These are phyloP conservation scores for Aureobasidium sp. DNA, from an alignment of 2,329 filamentous ascomycete species.

Conservation along the genomic window DNA sequence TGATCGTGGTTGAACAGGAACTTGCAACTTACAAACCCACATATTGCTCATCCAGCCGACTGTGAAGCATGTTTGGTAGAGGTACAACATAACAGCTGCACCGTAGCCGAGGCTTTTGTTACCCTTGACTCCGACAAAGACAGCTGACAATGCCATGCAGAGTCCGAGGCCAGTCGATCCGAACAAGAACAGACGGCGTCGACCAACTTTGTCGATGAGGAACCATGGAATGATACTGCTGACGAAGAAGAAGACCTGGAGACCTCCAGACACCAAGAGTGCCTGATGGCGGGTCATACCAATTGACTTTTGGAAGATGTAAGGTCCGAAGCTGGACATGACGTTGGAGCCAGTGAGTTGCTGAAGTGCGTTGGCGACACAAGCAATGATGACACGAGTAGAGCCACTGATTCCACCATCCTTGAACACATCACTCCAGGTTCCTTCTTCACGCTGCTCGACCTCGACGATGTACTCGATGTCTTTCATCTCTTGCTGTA, in stretches of 20 bases:
- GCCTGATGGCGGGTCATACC: constrained; percentile 18
- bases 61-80: constrained; percentile 33
- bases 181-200: constrained; percentile 25
- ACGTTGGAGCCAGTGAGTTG: constrained; percentile 26
- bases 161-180: constrained; percentile 23
- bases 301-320: constrained; percentile 21
- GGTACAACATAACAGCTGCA: constrained; percentile 32
- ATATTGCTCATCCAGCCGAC: constrained; percentile 22
- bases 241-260: constrained; percentile 27
- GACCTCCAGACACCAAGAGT: constrained; percentile 22
- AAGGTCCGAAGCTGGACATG: constrained; percentile 22
- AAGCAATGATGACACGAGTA: constrained; percentile 21
- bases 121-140: constrained; percentile 18
- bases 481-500: constrained; percentile 37
- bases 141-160: constrained; percentile 20
- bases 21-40: constrained; percentile 18
- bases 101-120: constrained; percentile 22
- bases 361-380: constrained; percentile 14
- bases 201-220: constrained; percentile 27
- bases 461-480: constrained; percentile 36
- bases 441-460: constrained; percentile 29
- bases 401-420: constrained; percentile 30
- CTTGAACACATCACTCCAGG: constrained; percentile 31
- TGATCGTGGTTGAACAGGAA: background rate
- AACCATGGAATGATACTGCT: constrained; percentile 24